Base-by-base conservation (phyloP, 139 green algal species). In the Coelastrella sp. region DNA sequence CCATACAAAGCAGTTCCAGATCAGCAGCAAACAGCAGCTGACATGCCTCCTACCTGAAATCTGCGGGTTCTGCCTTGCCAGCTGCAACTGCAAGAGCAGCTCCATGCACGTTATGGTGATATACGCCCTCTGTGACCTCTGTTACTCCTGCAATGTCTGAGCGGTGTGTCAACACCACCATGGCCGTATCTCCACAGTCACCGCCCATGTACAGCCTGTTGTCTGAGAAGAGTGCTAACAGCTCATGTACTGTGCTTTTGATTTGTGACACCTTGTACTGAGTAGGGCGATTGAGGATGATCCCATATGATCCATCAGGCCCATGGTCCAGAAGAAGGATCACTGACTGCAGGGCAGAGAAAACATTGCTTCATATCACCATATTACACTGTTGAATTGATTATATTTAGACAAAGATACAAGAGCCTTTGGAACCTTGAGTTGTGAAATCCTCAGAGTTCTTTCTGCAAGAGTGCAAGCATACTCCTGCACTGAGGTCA, bases 301-400 rank as follows among this genome's bases (percentile, higher is more conserved):
- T 59, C 15, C 77, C 77, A 35, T 74, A 84, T n/a, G 57, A 74
- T 15, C 77, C 77, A 23, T 73, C 77, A 62, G 77, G 77, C 38
- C 77, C 77, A 21, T 84, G 77, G 77, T 84, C 77, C n/a, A 84
- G n/a, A 35, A 84, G 77, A n/a, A 84, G 77, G n/a, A 84, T 84
- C 11, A 73, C 77, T 15, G 77, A 64, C 53, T 64, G 53, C 53
- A 64, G 53, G 21, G n/a, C n/a, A n/a, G n/a, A n/a, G n/a, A n/a
- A n/a, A n/a, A n/a, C n/a, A n/a, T n/a, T n/a, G n/a, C n/a, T n/a
- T n/a, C n/a, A n/a, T n/a, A n/a, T n/a, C n/a, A n/a, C n/a, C n/a
- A n/a, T n/a, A n/a, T n/a, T n/a, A n/a, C n/a, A n/a, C n/a, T n/a
- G n/a, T n/a, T n/a, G n/a, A n/a, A n/a, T n/a, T n/a, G n/a, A n/a